Percentiles rank a stretch among this genome's conserved stretches.
These are phyloP conservation scores for Fusarium zealandicum DNA, from an alignment of 2,329 filamentous ascomycete species.

Conservation along the genomic window DNA sequence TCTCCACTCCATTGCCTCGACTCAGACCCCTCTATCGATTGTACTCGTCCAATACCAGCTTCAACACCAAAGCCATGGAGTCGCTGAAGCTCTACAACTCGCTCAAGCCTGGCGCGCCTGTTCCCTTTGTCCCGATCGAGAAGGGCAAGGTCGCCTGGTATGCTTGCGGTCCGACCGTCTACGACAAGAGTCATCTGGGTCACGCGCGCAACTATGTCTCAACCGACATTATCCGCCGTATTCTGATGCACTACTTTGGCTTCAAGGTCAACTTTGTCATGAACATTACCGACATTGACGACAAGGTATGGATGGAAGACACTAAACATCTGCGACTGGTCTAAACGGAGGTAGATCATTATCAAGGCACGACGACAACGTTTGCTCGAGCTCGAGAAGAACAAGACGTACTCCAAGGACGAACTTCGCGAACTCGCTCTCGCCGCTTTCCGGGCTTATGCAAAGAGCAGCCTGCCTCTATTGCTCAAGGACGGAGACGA, in stretches of 20 bases:
- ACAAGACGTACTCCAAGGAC: conserved; percentile 65
- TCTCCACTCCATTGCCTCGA: conserved; percentile 38
- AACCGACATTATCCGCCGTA: conserved; percentile 85
- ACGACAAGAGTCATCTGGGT: conserved; percentile 81
- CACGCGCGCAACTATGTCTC: conserved; percentile 92
- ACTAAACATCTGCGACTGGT: conserved; percentile 11
- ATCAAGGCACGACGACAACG: conserved; percentile 77
- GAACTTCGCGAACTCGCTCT: conserved; percentile 57
- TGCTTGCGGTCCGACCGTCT: conserved; percentile 86
- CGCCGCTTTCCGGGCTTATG: conserved; percentile 63
- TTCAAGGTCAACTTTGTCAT: conserved; percentile 88
- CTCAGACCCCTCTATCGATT: conserved; percentile 41
- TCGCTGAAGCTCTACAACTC: conserved; percentile 81
- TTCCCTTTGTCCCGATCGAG: conserved; percentile 77
- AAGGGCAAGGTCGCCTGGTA: conserved; percentile 82
- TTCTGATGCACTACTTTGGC: conserved; percentile 82
- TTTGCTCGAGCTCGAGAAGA: conserved; percentile 78
- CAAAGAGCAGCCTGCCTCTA: conserved; percentile 61
- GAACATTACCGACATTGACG: conserved; percentile 89
- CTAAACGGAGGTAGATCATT: conserved; percentile 56
- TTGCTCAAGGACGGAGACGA: conserved; percentile 53
- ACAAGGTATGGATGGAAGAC: conserved; percentile 60
- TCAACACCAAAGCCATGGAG: conserved; percentile 51
- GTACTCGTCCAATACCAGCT: conserved; percentile 44
- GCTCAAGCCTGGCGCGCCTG: conserved; percentile 73